These are phyloP conservation scores for Pestalotiopsis sp. DNA, from an alignment of 2,329 filamentous ascomycete genomes.

Conservation along the genomic window DNA sequence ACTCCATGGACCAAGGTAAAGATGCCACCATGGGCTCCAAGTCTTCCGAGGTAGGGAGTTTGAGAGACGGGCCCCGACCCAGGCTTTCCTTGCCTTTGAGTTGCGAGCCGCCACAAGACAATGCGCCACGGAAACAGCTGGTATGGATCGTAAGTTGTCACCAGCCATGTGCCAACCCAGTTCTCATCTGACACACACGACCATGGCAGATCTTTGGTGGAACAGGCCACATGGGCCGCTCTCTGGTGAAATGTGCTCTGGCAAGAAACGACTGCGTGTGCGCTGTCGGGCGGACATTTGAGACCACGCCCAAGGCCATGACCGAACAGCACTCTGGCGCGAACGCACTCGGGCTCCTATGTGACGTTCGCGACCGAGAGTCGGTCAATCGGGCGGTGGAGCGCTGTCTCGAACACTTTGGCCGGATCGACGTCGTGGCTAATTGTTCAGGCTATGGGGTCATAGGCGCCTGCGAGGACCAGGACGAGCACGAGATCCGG, in stretches of 20 bases:
- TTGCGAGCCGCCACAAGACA: conserved; percentile 79
- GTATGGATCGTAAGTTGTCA: conserved; percentile 78
- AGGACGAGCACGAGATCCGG: conserved; percentile 91
- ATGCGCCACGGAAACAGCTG: conserved; percentile 71
- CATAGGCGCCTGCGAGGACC: conserved; percentile 93
- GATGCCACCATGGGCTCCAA: background rate
- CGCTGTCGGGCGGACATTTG: conserved; percentile 81
- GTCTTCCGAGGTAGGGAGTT: conserved; percentile 10
- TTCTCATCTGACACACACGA: conserved; percentile 1
- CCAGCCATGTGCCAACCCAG: conserved; percentile 2
- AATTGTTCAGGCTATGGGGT: conserved; percentile 96
- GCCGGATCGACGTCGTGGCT: conserved; percentile 83
- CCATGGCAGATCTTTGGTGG: conserved; percentile 80
- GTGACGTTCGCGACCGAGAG: conserved; percentile 82
- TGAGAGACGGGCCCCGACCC: conserved; percentile 26
- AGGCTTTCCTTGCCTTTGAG: conserved; percentile 73
- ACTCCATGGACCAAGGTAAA: background rate
- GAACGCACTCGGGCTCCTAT: conserved; percentile 79
- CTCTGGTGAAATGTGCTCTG: conserved; percentile 81
- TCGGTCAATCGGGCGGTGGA: conserved; percentile 76
- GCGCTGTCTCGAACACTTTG: conserved; percentile 72
- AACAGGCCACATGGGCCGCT: conserved; percentile 95
- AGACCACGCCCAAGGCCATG: conserved; percentile 76
- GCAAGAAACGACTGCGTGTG: conserved; percentile 81
- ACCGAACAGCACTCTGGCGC: conserved; percentile 60